Base-by-base conservation (phyloP, 352 stramenopile genomes). In the Phytophthora meadii region DNA sequence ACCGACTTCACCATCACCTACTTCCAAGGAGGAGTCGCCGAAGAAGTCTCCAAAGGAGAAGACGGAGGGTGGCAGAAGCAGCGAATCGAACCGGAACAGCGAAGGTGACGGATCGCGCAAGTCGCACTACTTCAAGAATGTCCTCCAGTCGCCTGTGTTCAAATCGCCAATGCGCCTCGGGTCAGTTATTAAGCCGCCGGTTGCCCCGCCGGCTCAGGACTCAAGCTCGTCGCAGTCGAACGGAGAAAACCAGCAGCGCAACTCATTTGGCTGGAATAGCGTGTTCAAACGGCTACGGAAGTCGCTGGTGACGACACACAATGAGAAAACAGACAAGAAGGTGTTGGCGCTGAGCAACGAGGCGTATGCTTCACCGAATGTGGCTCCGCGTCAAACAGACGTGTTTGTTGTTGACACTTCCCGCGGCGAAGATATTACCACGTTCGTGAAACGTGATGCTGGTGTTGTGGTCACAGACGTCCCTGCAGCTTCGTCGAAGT, bases 51-150 rank as follows among this genome's bases (percentile, higher is more conserved):
- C 66, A 0, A 75, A 81, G 19, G 44, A 77, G 17, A 79, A 82
- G 27, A 27, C 60, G 0, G 55, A 68, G 7, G 37, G 54, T 1
- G 53, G 51, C 22, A 66, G 53, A 12, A 65, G 63, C 30, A 68
- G 46, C 10, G 54, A 66, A n/a, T 17, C 58, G 37, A 60, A 55
- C 32, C 67, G 63, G 8, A 70, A 64, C 34, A 72, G 52, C 22
- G 66, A 80, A 34, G 17, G 65, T 36, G 79, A 89, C 22, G 55
- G 61, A 12, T 72, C 68, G 15, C 75, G 82, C 34, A 94, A 92
- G 61, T 95, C 85, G 27, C 76, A 88, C 48, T 95, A 95, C 74
- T 87, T 95, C 53, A 93, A 93, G 68, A 88, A 92, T 39, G 87
- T 95, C 46, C 68, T 95, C 27, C 84, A 93, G 61, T 92, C 87